Evolutionary conservation across 140 eudicot genomes (phyloP), one percentile per base, ranked within the genome.

Genomic region (Senecio squalidus): DNA sequence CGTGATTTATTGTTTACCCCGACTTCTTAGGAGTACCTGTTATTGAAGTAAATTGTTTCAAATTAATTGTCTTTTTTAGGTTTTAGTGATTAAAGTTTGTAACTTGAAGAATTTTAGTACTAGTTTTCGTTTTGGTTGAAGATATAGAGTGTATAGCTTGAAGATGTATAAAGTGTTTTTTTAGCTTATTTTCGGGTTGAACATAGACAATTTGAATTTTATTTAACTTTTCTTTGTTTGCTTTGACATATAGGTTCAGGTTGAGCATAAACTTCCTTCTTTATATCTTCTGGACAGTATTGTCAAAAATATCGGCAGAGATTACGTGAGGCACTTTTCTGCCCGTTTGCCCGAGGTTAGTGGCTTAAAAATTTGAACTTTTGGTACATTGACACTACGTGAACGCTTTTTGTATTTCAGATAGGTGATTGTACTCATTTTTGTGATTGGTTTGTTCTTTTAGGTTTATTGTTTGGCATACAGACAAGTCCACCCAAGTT

Each of bases 211-310:
- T 47, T 9, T 18, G 54, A 60, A 21, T n/a, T 46, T 58, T 54
- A 22, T 62, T 5, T 70, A 48, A 61, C 9, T 38, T 55, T 62
- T 29, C 44, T 50, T 23, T 51, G 64, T 53, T 62, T 56, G 9
- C 64, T 62, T 71, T 71, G 21, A 33, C 58, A 67, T 67, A 44
- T 76, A 91, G 96, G 98, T 73, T 45, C 81, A 92, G 26, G 89
- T 72, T 63, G 96, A 91, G 26, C 96, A 86, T 44, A 92, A 92
- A 50, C 73, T 92, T 60, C 98, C 98, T 16, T 79, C 93, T 63
- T 68, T 92, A 47, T 92, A 92, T 67, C 96, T 92, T 72, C 71
- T 92, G 83, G 98, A 92, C 62, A 92, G 96, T 75, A 88, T 92
- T 58, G 98, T 84, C 63, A 92, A 92, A 75, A 92, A 88, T 75